Conservation (phyloP, 306 rosid species). For the Prunus armeniaca region DNA sequence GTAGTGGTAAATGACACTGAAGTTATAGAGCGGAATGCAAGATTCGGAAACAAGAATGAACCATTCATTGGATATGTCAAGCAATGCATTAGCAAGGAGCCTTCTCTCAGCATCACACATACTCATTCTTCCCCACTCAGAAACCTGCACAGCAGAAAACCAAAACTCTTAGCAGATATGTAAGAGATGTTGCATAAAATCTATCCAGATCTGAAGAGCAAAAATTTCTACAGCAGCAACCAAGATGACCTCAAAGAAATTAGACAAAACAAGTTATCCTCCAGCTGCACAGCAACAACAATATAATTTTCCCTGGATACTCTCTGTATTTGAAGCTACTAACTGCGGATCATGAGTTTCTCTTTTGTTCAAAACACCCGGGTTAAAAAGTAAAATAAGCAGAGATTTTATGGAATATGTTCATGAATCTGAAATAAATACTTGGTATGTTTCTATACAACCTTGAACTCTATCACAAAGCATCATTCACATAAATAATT, state of each 20-base stretch:
- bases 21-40: slow-evolving; percentile 84
- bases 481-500: background rate
- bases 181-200: background rate
- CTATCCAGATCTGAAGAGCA: background rate
- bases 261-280: background rate
- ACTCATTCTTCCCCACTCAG: slow-evolving; percentile 97
- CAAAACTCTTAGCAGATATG: background rate
- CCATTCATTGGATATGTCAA: slow-evolving; percentile 80
- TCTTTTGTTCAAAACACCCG: background rate
- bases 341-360: background rate
- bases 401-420: background rate
- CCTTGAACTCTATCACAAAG: background rate
- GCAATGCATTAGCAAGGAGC: slow-evolving; percentile 89
- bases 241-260: background rate
- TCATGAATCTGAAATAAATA: background rate
- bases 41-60: slow-evolving; percentile 86
- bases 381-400: background rate
- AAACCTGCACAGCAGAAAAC: slow-evolving; percentile 45
- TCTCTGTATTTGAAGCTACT: background rate
- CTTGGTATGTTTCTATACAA: background rate
- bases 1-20: slow-evolving; percentile 54
- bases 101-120: slow-evolving; percentile 96
- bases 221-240: background rate
- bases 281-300: background rate
- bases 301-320: background rate